These are phyloP conservation scores for Thymus quinquecostatus DNA, from an alignment of 257 asterid species.

Conservation along the genomic window DNA sequence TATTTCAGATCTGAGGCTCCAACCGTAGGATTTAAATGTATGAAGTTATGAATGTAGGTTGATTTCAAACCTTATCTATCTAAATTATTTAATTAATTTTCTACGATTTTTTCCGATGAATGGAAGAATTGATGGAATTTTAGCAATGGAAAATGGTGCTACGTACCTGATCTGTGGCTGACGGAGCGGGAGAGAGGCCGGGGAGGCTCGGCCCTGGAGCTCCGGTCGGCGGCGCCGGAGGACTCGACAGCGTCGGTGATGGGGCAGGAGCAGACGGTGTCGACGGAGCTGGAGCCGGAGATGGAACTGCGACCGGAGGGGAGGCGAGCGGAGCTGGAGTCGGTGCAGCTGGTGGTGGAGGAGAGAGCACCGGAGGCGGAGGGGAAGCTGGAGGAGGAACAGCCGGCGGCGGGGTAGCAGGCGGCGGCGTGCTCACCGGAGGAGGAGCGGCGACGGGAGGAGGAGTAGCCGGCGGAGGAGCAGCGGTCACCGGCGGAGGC, in stretches of 20 bases:
- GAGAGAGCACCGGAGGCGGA: constrained; percentile 53
- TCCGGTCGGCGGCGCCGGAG: constrained; percentile 66
- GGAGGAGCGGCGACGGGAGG: constrained; percentile 50
- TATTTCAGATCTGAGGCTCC: too few relatives aligned
- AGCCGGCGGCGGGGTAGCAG: constrained; percentile 48
- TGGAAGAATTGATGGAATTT: too few relatives aligned
- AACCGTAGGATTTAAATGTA: too few relatives aligned
- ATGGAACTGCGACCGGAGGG: constrained; percentile 51
- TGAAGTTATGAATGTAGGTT: too few relatives aligned
- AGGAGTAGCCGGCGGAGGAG: constrained; percentile 41
- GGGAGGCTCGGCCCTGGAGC: constrained; percentile 62
- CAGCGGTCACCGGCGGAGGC: constrained; percentile 9
- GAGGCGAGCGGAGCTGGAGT: constrained; percentile 52
- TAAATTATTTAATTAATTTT: too few relatives aligned
- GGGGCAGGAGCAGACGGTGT: constrained; percentile 13
- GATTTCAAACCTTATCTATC: too few relatives aligned
- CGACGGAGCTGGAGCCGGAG: constrained; percentile 43
- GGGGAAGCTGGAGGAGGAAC: constrained; percentile 49
- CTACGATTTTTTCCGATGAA: too few relatives aligned
- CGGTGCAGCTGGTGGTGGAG: constrained; percentile 63
- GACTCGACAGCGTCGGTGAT: constrained; percentile 57
- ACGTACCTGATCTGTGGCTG: constrained; percentile 68
- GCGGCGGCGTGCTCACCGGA: constrained; percentile 48
- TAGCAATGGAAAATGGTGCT: background rate
- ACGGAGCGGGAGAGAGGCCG: constrained; percentile 63